Base-by-base conservation (phyloP, 2,329 filamentous ascomycete genomes). In the Curvularia verruculosa region DNA sequence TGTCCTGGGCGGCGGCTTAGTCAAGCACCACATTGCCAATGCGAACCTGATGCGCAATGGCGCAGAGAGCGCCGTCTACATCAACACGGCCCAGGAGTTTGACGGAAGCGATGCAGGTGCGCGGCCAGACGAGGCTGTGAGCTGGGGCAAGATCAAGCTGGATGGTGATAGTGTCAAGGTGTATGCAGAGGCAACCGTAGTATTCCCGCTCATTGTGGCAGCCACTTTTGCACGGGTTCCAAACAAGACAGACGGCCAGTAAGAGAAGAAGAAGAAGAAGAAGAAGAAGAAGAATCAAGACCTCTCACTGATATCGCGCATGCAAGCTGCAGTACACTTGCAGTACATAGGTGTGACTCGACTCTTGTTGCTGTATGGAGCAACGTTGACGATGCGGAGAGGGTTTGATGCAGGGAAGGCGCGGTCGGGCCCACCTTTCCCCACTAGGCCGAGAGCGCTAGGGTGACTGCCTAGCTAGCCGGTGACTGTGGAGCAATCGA, bases 11-110 rank as follows among this genome's bases (percentile, higher is more conserved):
- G 95, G 95, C 6, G 95, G 95, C 0, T 81, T 99, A n/a, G 85
- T 99, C 69, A 99, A 99, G 81, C 95, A 99, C 72, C 95, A 99
- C 76, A 98, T 99, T 73, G 93, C 95, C 49, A 99, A 99, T 75
- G 95, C 95, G 2, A 96, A 92, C 69, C 77, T 99, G 69, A 98
- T 99, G 95, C 87, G 95, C 48, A 99, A 99, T 70, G 95, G 95
- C 1, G 95, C 95, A 15, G 95, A 99, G 77, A 94, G 91, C 61
- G 95, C 95, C 1, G 95, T 99, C 1, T 99, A 96, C 75, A 92
- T 99, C 77, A 99, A 99, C 78, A 99, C 95, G 1, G 95, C 87
- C 0, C 92, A 97, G 75, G 95, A 99, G 75, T 99, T 97, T 74
- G 95, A 99, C 75, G 95, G 95, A 2, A 97, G 92, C 69, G 95